These are phyloP conservation scores for Coelastrella sp. DNA, from an alignment of 139 green algal genomes.

Conservation along the genomic window DNA sequence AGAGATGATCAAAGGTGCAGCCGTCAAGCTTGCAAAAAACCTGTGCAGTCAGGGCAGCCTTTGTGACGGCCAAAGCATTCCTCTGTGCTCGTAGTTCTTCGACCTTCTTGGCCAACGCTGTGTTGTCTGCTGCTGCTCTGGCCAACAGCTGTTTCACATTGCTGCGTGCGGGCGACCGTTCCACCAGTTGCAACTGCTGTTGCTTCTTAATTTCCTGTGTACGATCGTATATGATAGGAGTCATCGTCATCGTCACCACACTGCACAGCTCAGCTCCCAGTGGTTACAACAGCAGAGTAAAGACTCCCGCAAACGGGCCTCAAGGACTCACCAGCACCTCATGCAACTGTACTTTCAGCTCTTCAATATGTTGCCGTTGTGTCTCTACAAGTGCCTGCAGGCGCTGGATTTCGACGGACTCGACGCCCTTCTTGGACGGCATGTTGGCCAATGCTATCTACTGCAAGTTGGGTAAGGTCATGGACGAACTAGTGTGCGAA, in stretches of 20 bases:
- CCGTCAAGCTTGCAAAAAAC: no score
- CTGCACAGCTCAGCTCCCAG: no score
- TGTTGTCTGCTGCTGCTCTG: constrained; percentile 34
- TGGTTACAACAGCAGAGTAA: no score
- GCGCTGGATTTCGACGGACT: constrained; percentile 4
- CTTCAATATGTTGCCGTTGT: constrained; percentile 3
- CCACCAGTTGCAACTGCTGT: constrained; percentile 14
- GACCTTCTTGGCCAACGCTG: not conserved
- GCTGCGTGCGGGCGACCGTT: constrained; percentile 10
- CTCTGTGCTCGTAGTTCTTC: constrained; percentile 27
- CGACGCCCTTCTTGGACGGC: not conserved
- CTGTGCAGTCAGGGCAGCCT: constrained; percentile 28
- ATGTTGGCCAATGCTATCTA: not conserved
- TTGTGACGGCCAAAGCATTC: constrained; percentile 19
- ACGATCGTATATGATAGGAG: no score
- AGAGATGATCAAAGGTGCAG: no score
- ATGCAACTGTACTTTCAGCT: constrained; percentile 6
- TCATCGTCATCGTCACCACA: no score
- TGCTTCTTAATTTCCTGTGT: constrained; percentile 19
- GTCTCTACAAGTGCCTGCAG: constrained; percentile 15
- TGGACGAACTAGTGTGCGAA: no score
- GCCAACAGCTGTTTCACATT: not conserved
- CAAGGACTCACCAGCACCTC: constrained; percentile 7
- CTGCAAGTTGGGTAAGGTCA: no score
- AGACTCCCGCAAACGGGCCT: no score